Percentiles rank a stretch among this genome's conserved stretches.
These are phyloP conservation scores for Pseudogymnoascus destructans DNA, from an alignment of 2,329 filamentous ascomycete species.

Conservation along the genomic window DNA sequence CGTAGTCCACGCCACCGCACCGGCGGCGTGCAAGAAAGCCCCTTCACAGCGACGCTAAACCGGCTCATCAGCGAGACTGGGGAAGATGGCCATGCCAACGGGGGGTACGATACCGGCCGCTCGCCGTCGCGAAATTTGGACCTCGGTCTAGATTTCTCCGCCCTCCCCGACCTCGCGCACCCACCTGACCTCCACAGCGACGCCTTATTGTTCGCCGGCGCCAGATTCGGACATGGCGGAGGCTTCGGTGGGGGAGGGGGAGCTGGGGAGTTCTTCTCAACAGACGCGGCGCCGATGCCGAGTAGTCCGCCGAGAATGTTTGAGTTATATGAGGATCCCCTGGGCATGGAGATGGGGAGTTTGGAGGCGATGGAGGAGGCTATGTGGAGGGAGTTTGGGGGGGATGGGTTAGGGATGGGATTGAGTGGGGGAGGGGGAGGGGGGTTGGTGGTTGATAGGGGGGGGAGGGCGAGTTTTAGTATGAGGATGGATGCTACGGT, in stretches of 20 bases:
- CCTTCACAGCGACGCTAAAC: constrained; percentile 26
- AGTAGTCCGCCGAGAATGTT: constrained; percentile 32
- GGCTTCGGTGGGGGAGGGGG: constrained; percentile 16
- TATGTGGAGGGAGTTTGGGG: constrained; percentile 18
- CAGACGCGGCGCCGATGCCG: constrained; percentile 31
- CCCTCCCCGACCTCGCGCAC: constrained; percentile 23
- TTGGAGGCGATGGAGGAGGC: constrained; percentile 15
- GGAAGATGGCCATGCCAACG: constrained; percentile 11
- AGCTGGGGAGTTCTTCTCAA: constrained; percentile 26
- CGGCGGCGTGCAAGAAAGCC: constrained; percentile 23
- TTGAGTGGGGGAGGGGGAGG: constrained; percentile 13
- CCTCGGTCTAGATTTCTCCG: constrained; percentile 25
- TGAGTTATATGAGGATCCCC: constrained; percentile 23
- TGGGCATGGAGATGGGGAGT: constrained; percentile 13
- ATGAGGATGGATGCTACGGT: not conserved
- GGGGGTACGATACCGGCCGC: constrained; percentile 12
- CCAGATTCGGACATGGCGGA: constrained; percentile 19
- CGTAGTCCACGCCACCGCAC: constrained; percentile 21
- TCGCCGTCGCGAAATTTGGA: constrained; percentile 19
- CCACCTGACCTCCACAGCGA: constrained; percentile 14
- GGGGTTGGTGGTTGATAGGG: constrained; percentile 9
- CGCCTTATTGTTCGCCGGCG: constrained; percentile 18
- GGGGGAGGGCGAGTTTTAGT: not conserved
- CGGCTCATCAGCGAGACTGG: constrained; percentile 23
- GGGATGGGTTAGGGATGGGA: constrained; percentile 12